Base-by-base conservation (phyloP, 371 early-diverging fungal species). In the Batrachochytrium dendrobatidis region DNA sequence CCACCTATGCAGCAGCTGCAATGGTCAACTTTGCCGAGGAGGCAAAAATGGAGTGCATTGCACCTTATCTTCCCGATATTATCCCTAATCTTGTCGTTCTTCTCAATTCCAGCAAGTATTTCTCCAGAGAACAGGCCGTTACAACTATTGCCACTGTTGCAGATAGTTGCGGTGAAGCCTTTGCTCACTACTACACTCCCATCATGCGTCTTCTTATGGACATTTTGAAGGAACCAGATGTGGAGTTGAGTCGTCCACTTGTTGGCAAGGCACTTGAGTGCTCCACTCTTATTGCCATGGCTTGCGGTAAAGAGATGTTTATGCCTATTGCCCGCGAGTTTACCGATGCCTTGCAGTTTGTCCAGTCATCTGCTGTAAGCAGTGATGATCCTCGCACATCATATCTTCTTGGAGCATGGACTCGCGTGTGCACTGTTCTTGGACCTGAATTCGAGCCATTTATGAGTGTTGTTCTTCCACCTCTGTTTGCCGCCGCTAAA, bases 101-200 rank as follows among this genome's bases (percentile, higher is more conserved):
- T 60, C 77, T 95, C 58, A 83, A 82, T 66, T 86, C 87, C 4
- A 71, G 79, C 50, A 87, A 87, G 72, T 86, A 82, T 32, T 97
- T 91, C 66, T 90, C 94, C 39, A 95, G 95, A 74, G 96, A 97
- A 71, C 97, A 97, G 73, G 94, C 93, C 26, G 86, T 98, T 64
- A 94, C 97, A 28, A 90, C 96, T 22, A 89, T 98, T 55, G 96
- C 98, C 51, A 91, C 95, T 2, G 88, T 97, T n/a, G 97, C 98
- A 10, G 96, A 95, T 71, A 85, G 86, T 58, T 92, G 95, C 24
- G 89, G 87, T 67, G 88, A 87, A 55, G 74, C 83, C 65, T 97
- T 96, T 65, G 77, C 75, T 63, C 86, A 88, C 43, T 95, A 91
- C 74, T 94, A 95, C 70, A 64, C 71, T 58, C 73, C 82, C n/a